Conservation (phyloP, 2,329 filamentous ascomycete species). For the Hypoxylon sp. region DNA sequence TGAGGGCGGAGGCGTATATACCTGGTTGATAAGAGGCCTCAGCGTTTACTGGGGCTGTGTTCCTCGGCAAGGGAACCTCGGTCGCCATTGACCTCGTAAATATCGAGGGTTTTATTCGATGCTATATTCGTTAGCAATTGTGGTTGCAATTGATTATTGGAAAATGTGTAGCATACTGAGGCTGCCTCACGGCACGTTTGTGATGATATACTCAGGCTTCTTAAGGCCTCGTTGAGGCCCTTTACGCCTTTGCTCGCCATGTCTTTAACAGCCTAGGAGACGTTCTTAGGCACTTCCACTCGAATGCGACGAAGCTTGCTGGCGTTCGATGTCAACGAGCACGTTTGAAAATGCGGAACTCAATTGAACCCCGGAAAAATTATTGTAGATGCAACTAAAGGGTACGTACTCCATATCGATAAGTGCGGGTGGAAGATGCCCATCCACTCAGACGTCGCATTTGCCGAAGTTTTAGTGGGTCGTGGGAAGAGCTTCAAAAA, state of each 20-base stretch:
- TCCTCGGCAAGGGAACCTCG: constrained; percentile 58
- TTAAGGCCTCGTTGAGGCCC: constrained; percentile 67
- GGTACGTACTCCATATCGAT: constrained; percentile 35
- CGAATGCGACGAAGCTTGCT: neutral
- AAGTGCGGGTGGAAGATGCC: constrained; percentile 12
- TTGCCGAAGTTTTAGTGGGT: constrained; percentile 29
- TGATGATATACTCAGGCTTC: constrained; percentile 62
- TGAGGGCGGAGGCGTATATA: constrained; percentile 45
- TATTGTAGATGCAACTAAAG: constrained; percentile 40
- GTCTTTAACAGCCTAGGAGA: constrained; percentile 37
- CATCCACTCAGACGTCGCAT: constrained; percentile 19
- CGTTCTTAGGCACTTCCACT: neutral
- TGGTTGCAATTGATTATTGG: constrained; percentile 21
- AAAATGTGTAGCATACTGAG: constrained; percentile 44
- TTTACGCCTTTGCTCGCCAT: constrained; percentile 65
- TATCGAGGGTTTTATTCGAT: constrained; percentile 50
- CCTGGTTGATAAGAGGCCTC: constrained; percentile 59
- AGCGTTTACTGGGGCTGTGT: constrained; percentile 55
- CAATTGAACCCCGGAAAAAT: constrained; percentile 47
- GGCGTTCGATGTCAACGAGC: constrained; percentile 15
- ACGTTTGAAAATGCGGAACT: constrained; percentile 1
- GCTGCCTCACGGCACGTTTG: constrained; percentile 56
- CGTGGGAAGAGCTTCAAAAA: constrained; percentile 35
- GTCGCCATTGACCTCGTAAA: constrained; percentile 70
- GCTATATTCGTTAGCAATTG: constrained; percentile 38